A percentile compares a stretch with the other conserved stretches of the same genome.
These are phyloP conservation scores for Ogataea pini DNA, from an alignment of 805 yeast species.

Conservation along the genomic window DNA sequence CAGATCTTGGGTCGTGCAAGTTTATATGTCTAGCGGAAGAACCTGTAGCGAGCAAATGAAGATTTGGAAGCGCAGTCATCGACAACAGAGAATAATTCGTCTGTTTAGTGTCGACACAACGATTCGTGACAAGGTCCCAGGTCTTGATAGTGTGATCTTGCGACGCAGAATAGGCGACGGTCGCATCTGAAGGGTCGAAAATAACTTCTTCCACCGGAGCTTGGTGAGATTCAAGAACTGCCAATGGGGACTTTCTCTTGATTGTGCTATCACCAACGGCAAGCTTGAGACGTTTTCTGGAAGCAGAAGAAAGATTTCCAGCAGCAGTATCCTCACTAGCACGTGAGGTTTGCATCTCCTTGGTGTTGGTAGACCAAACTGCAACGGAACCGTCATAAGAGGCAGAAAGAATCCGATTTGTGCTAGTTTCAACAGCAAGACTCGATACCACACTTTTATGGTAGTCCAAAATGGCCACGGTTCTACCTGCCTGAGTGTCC, in stretches of 20 bases:
- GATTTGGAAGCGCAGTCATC: conserved; percentile 62
- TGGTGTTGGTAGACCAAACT: conserved; percentile 84
- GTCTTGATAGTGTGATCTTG: conserved; percentile 95
- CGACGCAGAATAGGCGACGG: conserved; percentile 91
- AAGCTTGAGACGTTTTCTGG: conserved; percentile 84
- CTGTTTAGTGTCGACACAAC: conserved; percentile 82
- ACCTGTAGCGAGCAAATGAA: conserved; percentile 84
- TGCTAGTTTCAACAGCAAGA: conserved; percentile 55
- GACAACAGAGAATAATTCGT: conserved; percentile 86
- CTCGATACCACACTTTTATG: conserved; percentile 87
- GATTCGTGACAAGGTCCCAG: conserved; percentile 90
- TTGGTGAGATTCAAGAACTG: conserved; percentile 75
- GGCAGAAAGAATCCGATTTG: conserved; percentile 75
- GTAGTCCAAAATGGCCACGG: conserved; percentile 84
- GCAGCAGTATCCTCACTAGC: conserved; percentile 43
- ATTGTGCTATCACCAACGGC: conserved; percentile 75
- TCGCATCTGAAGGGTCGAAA: conserved; percentile 68
- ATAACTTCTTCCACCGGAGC: conserved; percentile 86
- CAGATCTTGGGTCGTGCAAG: conserved; percentile 86
- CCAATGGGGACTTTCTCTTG: conserved; percentile 79
- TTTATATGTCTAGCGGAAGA: conserved; percentile 97
- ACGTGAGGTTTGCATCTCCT: conserved; percentile 72
- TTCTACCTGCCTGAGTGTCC: conserved; percentile 56
- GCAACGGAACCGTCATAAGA: conserved; percentile 80
- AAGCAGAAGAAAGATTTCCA: conserved; percentile 62